Conservation (phyloP, 1,284 basidiomycete species). For the Puccinia triticina region DNA sequence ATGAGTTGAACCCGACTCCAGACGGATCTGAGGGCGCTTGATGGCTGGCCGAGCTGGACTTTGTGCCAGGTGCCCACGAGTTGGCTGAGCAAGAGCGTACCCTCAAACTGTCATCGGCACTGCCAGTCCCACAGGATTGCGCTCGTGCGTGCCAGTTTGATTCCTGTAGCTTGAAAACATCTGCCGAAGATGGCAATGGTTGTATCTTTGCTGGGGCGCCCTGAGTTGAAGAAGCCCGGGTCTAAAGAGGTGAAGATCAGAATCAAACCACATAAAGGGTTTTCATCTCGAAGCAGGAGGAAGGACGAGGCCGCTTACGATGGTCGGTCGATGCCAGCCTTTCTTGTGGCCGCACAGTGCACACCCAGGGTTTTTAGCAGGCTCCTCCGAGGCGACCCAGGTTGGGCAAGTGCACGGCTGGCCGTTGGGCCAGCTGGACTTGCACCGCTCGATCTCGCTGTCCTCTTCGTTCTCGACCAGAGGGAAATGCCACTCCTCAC, state of each 20-base stretch:
- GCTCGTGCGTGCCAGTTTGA: neutral
- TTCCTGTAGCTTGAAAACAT: neutral
- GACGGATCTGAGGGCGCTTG: neutral
- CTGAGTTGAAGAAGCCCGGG: neutral
- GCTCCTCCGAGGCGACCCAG: constrained; percentile 31
- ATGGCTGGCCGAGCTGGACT: neutral
- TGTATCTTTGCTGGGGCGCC: neutral
- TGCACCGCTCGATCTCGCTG: constrained; percentile 12
- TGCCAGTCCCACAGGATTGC: neutral
- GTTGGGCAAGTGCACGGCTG: constrained; percentile 43
- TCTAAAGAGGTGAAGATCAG: neutral
- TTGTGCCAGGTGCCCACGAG: constrained; percentile 19
- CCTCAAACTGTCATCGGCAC: neutral
- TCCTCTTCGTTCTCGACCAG: neutral
- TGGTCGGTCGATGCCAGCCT: constrained; percentile 42
- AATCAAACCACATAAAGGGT: neutral
- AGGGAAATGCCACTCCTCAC: constrained; percentile 42
- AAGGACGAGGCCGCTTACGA: neutral
- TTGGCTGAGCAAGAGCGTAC: neutral
- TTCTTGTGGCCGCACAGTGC: constrained; percentile 46
- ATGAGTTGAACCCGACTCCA: neutral
- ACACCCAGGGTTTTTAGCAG: constrained; percentile 12
- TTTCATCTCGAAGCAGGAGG: too few species aligned
- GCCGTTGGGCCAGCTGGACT: constrained; percentile 27
- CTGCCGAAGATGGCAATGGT: neutral